These are phyloP conservation scores for Colletotrichum sp. DNA, from an alignment of 2,329 filamentous ascomycete species.

Conservation along the genomic window DNA sequence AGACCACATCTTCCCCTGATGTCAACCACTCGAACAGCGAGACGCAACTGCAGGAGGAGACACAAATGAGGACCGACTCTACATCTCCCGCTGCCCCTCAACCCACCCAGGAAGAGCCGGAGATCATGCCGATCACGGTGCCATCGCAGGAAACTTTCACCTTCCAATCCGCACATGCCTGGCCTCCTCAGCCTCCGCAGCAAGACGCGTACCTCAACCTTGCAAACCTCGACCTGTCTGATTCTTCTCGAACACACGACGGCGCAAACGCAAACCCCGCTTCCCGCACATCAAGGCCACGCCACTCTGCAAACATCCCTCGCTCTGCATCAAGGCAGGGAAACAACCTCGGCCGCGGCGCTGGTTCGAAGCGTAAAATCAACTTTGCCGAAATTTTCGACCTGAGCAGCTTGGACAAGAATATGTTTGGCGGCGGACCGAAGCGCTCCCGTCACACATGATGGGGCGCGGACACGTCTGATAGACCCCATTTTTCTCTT, in stretches of 20 bases:
- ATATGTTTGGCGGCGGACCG: slow-evolving; percentile 53
- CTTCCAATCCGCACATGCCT: slow-evolving; percentile 69
- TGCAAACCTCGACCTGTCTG: slow-evolving; percentile 65
- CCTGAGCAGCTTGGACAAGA: slow-evolving; percentile 69
- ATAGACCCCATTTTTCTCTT: neutral
- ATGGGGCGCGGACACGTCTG: neutral
- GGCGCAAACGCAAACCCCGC: slow-evolving; percentile 27
- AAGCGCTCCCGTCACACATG: slow-evolving; percentile 58
- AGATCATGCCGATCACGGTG: slow-evolving; percentile 45
- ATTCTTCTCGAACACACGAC: slow-evolving; percentile 50
- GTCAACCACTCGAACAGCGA: slow-evolving; percentile 50
- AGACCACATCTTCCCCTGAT: slow-evolving; percentile 64
- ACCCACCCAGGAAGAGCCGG: slow-evolving; percentile 20
- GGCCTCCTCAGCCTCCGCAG: slow-evolving; percentile 45
- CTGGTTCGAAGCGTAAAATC: slow-evolving; percentile 75
- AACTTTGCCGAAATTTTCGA: slow-evolving; percentile 80
- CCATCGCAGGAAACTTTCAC: slow-evolving; percentile 69
- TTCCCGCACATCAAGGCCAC: slow-evolving; percentile 13
- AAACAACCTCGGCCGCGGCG: slow-evolving; percentile 62
- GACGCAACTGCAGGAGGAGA: slow-evolving; percentile 25
- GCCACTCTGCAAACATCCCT: slow-evolving; percentile 16
- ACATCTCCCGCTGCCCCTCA: slow-evolving; percentile 28
- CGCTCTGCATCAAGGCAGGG: slow-evolving; percentile 17
- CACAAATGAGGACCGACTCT: slow-evolving; percentile 38
- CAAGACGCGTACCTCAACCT: slow-evolving; percentile 63